A percentile compares a stretch with the other conserved stretches of the same genome.
phyloP scores from a whole-genome alignment of 1,284 basidiomycete genomes.

The Rhodotorula sp. region DNA sequence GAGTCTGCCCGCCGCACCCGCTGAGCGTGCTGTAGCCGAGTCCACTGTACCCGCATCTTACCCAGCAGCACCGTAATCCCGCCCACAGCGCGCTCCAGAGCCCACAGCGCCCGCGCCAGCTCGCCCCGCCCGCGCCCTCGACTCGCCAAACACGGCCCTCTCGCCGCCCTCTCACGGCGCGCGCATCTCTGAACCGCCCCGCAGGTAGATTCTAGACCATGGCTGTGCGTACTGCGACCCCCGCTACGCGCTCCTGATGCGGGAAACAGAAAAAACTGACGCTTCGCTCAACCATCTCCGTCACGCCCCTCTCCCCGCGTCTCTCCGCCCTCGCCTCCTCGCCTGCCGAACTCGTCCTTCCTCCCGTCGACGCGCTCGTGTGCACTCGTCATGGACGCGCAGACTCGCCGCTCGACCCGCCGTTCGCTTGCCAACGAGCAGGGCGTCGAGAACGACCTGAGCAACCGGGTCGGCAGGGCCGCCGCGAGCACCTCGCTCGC shows the following conservation, averaged over 20 bases:
- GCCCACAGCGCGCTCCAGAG: neutral
- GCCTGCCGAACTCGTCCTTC: neutral
- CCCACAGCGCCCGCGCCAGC: too few species aligned
- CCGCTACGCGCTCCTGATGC: too few species aligned
- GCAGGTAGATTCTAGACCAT: neutral
- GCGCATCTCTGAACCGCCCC: too few species aligned
- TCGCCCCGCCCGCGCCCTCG: neutral
- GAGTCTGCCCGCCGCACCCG: neutral
- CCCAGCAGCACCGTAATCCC: neutral
- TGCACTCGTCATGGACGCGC: conserved; percentile 3
- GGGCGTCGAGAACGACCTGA: conserved; percentile 40
- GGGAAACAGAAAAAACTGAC: conserved; percentile 6
- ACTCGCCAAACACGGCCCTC: conserved; percentile 1
- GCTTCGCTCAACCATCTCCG: conserved; percentile 25
- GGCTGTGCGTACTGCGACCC: conserved; percentile 12
- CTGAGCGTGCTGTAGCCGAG: neutral
- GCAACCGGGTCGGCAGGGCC: conserved; percentile 9
- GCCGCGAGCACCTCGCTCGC: neutral
- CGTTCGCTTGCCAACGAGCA: conserved; percentile 29
- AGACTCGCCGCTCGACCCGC: conserved; percentile 41
- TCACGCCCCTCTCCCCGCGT: conserved; percentile 10
- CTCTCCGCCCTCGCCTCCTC: neutral
- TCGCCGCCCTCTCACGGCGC: neutral
- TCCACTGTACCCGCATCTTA: neutral
- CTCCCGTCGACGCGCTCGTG: neutral